Evolutionary conservation across 2,329 filamentous ascomycete species (phyloP).

Genomic region (Diaporthe humulicola): DNA sequence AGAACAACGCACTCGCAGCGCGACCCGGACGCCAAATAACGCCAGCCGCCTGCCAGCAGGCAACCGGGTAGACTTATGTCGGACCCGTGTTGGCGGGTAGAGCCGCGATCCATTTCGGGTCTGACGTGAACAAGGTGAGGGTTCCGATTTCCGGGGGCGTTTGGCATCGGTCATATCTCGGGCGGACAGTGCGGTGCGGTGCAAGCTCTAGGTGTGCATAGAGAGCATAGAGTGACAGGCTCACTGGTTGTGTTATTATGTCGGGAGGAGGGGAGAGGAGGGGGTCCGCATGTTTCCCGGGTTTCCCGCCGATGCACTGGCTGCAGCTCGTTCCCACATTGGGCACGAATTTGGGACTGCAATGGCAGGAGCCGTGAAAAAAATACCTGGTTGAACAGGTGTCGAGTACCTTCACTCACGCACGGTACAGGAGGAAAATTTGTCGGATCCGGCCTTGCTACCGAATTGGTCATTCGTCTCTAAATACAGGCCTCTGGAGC

Average conservation of each 20-base stretch:
- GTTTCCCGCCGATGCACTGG: conserved; percentile 24
- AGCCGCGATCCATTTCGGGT: conserved; percentile 23
- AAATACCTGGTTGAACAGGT: background rate
- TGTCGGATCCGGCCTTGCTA: background rate
- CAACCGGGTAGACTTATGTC: conserved; percentile 24
- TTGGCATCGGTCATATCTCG: conserved; percentile 16
- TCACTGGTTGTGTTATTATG: conserved; percentile 16
- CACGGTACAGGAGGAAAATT: background rate
- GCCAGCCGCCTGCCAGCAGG: background rate
- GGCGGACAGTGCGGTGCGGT: conserved; percentile 3
- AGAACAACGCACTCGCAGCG: background rate
- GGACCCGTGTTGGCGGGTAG: conserved; percentile 21
- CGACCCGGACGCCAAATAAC: background rate
- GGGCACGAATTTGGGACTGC: conserved; percentile 24
- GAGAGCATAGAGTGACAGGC: conserved; percentile 13
- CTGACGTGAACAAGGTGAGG: conserved; percentile 28
- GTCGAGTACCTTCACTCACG: background rate
- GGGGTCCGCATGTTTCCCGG: conserved; percentile 10
- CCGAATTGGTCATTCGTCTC: background rate
- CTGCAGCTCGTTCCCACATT: conserved; percentile 22
- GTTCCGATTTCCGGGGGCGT: conserved; percentile 26
- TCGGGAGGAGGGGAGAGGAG: background rate
- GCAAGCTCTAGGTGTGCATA: conserved; percentile 2
- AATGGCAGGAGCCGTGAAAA: background rate
- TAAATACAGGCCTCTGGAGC: background rate